phyloP scores from a whole-genome alignment of 192 early-diverging fungal genomes.

The Geosiphon pyriformis region DNA sequence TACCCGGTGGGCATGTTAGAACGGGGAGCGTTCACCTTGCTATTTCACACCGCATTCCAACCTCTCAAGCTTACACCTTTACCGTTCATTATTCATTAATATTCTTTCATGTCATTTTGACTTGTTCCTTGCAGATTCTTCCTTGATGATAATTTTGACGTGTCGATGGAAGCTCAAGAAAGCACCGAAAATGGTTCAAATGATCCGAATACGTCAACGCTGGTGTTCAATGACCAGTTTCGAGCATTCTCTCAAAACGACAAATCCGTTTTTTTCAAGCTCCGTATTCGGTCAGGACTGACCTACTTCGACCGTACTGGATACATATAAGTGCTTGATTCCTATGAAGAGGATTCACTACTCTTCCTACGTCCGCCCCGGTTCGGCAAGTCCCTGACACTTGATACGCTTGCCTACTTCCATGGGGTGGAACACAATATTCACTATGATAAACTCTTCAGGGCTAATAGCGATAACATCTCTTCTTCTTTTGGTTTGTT shows the following conservation, averaged over 20 bases:
- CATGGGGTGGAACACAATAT: neutral
- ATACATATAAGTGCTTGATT: conserved; percentile 3
- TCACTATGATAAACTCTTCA: neutral
- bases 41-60: too few relatives aligned
- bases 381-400: conserved; percentile 19
- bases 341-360: neutral
- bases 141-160: too few relatives aligned
- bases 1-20: too few relatives aligned
- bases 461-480: neutral
- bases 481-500: neutral
- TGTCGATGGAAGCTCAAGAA: too few relatives aligned
- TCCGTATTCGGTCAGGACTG: neutral
- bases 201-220: too few relatives aligned
- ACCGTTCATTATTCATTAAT: too few relatives aligned
- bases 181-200: too few relatives aligned
- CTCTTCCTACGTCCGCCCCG: conserved; percentile 13
- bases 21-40: too few relatives aligned
- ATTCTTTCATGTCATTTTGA: too few relatives aligned
- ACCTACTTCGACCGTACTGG: neutral
- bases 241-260: neutral
- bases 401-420: conserved; percentile 5
- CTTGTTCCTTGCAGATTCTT: too few relatives aligned
- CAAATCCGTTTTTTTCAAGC: neutral
- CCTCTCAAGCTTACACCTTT: too few relatives aligned
- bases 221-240: too few relatives aligned